Percentiles rank a stretch among this genome's conserved stretches.
These are phyloP conservation scores for Aspergillus amoenus DNA, from an alignment of 2,329 filamentous ascomycete species.

Conservation along the genomic window DNA sequence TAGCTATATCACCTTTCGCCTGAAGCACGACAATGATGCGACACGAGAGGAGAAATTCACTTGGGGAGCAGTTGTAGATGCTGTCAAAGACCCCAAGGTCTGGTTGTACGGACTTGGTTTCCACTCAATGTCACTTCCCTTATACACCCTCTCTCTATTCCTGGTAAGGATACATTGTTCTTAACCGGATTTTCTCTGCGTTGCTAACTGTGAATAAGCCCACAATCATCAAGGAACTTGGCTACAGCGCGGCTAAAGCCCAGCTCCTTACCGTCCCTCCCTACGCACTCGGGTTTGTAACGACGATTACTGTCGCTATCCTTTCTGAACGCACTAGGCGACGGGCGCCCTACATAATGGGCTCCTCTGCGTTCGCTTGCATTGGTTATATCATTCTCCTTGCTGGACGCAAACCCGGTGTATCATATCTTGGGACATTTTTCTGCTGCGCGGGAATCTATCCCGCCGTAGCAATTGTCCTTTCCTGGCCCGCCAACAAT, in stretches of 20 bases:
- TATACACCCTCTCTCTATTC: constrained; percentile 41
- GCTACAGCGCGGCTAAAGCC: constrained; percentile 42
- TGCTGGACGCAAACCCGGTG: constrained; percentile 52
- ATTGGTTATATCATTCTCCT: constrained; percentile 65
- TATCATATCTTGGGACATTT: constrained; percentile 62
- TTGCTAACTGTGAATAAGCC: constrained; percentile 24
- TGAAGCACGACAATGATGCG: constrained; percentile 68
- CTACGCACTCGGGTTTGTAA: constrained; percentile 61
- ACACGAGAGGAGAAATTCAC: constrained; percentile 67
- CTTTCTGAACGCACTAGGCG: constrained; percentile 58
- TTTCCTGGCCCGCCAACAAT: constrained; percentile 72
- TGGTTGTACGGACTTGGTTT: constrained; percentile 72
- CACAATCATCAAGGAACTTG: constrained; percentile 45
- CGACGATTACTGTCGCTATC: constrained; percentile 59
- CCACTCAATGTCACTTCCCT: constrained; percentile 68
- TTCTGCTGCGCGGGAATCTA: constrained; percentile 68
- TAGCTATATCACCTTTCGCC: constrained; percentile 59
- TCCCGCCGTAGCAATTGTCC: constrained; percentile 60
- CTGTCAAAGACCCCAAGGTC: constrained; percentile 66
- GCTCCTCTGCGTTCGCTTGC: constrained; percentile 55
- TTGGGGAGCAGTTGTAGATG: constrained; percentile 65
- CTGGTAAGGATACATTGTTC: constrained; percentile 24
- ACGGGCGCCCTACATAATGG: constrained; percentile 64
- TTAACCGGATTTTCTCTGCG: background rate
- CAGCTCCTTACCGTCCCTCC: constrained; percentile 63